Evolutionary conservation across 768 basidiomycete species (phyloP).

Genomic region (Auriscalpium orientale): DNA sequence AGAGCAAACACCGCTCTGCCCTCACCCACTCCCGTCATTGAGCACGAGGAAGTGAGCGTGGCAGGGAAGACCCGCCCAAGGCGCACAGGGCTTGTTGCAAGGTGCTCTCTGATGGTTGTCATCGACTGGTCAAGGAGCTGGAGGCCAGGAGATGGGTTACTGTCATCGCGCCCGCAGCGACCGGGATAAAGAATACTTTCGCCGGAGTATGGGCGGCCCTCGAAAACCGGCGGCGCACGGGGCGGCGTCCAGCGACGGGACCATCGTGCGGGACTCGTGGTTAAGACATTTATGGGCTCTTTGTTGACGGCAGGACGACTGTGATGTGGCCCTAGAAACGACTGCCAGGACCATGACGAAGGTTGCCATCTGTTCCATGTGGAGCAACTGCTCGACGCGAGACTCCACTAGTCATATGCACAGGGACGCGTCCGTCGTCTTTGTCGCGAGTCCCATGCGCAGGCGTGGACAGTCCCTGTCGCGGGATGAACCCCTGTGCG

Average conservation of each 20-base stretch:
- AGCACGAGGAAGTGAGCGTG: slow-evolving; percentile 3
- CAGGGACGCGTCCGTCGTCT: slow-evolving; percentile 44
- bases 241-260: slow-evolving; percentile 23
- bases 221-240: slow-evolving; percentile 5
- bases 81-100: slow-evolving; percentile 42
- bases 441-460: slow-evolving; percentile 50
- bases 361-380: slow-evolving; percentile 25
- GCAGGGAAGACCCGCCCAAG: slow-evolving; percentile 41
- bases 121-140: slow-evolving; percentile 27
- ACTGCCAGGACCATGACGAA: not conserved
- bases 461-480: slow-evolving; percentile 49
- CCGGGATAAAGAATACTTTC: not conserved
- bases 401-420: slow-evolving; percentile 58
- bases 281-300: too few relatives aligned
- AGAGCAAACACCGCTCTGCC: not conserved
- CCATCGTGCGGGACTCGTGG: too few relatives aligned
- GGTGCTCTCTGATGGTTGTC: slow-evolving; percentile 16
- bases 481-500: slow-evolving; percentile 37
- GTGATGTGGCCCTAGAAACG: too few relatives aligned
- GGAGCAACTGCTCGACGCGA: slow-evolving; percentile 35
- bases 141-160: slow-evolving; percentile 14
- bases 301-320: too few relatives aligned
- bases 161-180: slow-evolving; percentile 14
- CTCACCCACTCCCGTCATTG: not conserved
- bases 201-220: not conserved